Evolutionary conservation across 169 alveolate genomes (phyloP), one percentile per base, ranked within the genome.

Genomic region (Plasmodium gallinaceum): DNA sequence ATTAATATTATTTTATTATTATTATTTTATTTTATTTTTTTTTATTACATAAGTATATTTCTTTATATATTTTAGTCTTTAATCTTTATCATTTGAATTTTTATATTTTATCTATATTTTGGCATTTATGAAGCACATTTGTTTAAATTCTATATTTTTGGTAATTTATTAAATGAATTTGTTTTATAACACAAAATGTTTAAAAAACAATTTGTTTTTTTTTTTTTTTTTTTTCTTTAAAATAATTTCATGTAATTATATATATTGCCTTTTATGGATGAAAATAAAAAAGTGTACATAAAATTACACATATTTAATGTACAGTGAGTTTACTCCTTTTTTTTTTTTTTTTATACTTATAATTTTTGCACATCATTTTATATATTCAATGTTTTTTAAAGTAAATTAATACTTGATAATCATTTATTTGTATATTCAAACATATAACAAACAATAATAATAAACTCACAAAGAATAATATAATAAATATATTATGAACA

Each of bases 91-190:
- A 65, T 32, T 37, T n/a, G 70, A 65, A 39, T 37, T 39, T 14
- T 37, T 16, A 58, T 39, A 16, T 65, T 65, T 65, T 18, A 32
- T 32, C 39, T 32, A 32, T 32, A 32, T 4, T 32, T 32, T 32
- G 39, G 39, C 39, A 32, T 32, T 32, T 32, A 32, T 68, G 61
- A 68, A 68, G n/a, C 62, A 16, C 43, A 45, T 68, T 68, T 68
- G 76, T 68, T 68, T 68, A 45, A 46, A 68, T 42, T 42, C 62
- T 74, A 60, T 60, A 64, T 64, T 46, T 78, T 78, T 78, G 70
- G 61, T 78, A 58, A 78, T 78, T 64, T 26, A 26, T 43, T 26
- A 42, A 48, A 57, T 64, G 69, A 43, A 78, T 62, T 78, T 78
- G 71, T 66, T 62, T 78, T 58, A 18, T 16, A 32, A 62, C 64